Base-by-base conservation (phyloP, 148 eudicot species). In the Camellia granthamiana region DNA sequence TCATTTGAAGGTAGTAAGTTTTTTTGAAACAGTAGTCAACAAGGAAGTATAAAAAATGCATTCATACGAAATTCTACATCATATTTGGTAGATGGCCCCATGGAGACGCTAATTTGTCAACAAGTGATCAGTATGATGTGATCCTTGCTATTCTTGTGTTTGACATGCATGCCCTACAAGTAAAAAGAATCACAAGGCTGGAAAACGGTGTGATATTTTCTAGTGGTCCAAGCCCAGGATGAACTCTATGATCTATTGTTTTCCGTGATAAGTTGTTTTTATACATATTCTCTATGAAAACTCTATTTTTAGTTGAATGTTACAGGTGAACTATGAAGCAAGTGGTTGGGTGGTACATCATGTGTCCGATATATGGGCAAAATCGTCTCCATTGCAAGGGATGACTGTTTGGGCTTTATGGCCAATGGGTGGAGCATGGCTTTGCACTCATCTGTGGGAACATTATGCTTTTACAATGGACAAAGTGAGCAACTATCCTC, bases 381-480 rank as follows among this genome's bases (percentile, higher is more conserved):
- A 91, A 90, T 90, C 97, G 52, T 89, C 92, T 52, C 92, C 95
- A 2, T 92, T 91, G 76, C 63, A 78, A 60, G 97, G 98, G 68
- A 43, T 82, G 52, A 89, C 98, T 38, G 90, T 91, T 19, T 95
- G 98, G 98, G 93, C 97, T 16, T 72, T 90, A 42, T 95, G 98
- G 98, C 98, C 91, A 0, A 92, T 95, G 98, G 98, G 98, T 42
- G 98, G 97, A 52, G 97, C 97, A 41, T 95, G 98, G 98, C 88
- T 92, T 81, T 87, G 91, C 63, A 95, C 98, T n/a, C 98, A 95
- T 88, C 83, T 92, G 49, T 95, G 98, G 98, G 97, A 91, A 79
- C 95, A 95, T 77, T 95, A 90, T 77, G 81, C 90, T 47, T 92
- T 82, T 77, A 95, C 97, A 46, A 79, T 86, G 93, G 95, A 95